Base-by-base conservation (phyloP, 495 filamentous ascomycete genomes). In the Podospora fimiseda region DNA sequence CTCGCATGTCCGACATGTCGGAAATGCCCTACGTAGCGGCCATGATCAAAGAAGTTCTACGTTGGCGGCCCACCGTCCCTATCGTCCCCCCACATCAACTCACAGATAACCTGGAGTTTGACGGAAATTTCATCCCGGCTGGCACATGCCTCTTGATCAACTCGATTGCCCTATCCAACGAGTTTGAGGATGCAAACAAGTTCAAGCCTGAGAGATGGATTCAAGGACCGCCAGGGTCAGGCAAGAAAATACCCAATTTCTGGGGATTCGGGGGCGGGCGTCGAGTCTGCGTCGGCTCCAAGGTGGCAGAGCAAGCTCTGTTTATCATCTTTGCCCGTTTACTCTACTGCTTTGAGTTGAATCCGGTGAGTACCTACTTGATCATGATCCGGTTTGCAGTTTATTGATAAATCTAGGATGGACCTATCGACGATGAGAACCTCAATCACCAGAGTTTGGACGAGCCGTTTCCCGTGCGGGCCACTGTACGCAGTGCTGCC, bases 31-130 rank as follows among this genome's bases (percentile, higher is more conserved):
- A 82, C 51, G 70, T 66, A 43, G 60, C 43, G 33, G 74, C 74
- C 3, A 61, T 80, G 24, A 66, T 74, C 43, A 82, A 80, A 55
- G 80, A 84, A 60, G 73, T 72, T 13, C 63, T 82, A 15, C 67
- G 80, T 36, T 84, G 80, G 80, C 58, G 75, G 16, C 78, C 80
- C 15, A 69, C 60, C 16, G 60, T 73, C 16, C 41, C 55, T n/a
- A 18, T 62, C n/a, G 41, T 53, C n/a, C 62, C 64, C 7, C 62
- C 60, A 5, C 60, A 66, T 33, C 58, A 64, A 1, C 52, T 72
- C 8, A 74, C 66, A 1, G 55, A 70, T 38, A 73, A 80, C 44
- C 63, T 80, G 56, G 63, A 70, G 42, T 80, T 75, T 47, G 77
- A 78, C 43, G 74, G 72, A 11, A 78, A 78, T 48, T 47, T 52